phyloP scores from a whole-genome alignment of 192 early-diverging fungal genomes.

The Mortierella claussenii region DNA sequence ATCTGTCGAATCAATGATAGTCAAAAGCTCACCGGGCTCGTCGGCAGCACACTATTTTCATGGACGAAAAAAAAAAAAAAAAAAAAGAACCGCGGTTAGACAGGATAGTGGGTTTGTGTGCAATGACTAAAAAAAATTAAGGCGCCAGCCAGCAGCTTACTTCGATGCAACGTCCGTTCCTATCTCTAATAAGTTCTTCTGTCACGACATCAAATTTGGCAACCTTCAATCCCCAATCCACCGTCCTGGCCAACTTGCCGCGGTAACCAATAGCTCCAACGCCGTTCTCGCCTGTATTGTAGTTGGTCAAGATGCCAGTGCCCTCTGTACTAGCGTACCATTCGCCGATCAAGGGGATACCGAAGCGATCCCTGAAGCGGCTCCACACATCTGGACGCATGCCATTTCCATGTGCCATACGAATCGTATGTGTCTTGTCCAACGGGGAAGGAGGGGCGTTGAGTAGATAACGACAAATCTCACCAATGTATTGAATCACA shows the following conservation, averaged over 20 bases:
- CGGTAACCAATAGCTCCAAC: slow-evolving; percentile 70
- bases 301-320: slow-evolving; percentile 58
- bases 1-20: slow-evolving; percentile 35
- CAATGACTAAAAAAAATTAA: neutral
- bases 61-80: neutral
- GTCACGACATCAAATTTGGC: slow-evolving; percentile 67
- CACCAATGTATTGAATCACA: slow-evolving; percentile 72
- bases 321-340: slow-evolving; percentile 79
- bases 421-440: slow-evolving; percentile 66
- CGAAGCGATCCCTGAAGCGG: slow-evolving; percentile 69
- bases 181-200: slow-evolving; percentile 63
- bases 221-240: slow-evolving; percentile 56
- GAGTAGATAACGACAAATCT: slow-evolving; percentile 75
- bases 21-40: slow-evolving; percentile 68
- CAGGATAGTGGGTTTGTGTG: neutral
- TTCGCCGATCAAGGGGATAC: slow-evolving; percentile 68
- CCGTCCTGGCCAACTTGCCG: slow-evolving; percentile 54
- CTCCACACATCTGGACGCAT: slow-evolving; percentile 78
- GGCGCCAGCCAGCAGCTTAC: slow-evolving; percentile 4
- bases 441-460: slow-evolving; percentile 57
- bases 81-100: neutral
- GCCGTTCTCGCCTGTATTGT: slow-evolving; percentile 64
- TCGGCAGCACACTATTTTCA: slow-evolving; percentile 28
- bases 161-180: slow-evolving; percentile 65
- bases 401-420: slow-evolving; percentile 75